These are phyloP conservation scores for Mortierella sp. DNA, from an alignment of 371 early-diverging fungal genomes.

Conservation along the genomic window DNA sequence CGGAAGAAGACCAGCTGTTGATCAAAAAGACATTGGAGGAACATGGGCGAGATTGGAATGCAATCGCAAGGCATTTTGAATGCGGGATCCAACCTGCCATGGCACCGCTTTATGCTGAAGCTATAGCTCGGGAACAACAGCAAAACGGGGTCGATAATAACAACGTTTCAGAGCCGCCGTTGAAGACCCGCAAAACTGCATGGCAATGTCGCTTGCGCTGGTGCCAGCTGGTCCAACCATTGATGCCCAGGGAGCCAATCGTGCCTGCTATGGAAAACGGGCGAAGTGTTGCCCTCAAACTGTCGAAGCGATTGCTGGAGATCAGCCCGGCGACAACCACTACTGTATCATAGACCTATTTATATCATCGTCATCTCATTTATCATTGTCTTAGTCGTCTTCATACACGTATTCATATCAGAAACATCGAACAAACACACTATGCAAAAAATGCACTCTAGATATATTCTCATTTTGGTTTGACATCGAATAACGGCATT, in stretches of 20 bases:
- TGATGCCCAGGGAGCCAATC: constrained; percentile 23
- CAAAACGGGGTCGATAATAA: background rate
- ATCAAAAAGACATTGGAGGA: constrained; percentile 13
- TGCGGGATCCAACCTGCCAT: constrained; percentile 33
- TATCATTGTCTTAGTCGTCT: too few species aligned
- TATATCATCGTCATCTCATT: too few species aligned
- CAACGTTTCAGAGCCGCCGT: background rate
- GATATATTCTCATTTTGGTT: too few species aligned
- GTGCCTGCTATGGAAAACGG: background rate
- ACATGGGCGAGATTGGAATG: constrained; percentile 28
- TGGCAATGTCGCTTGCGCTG: constrained; percentile 47
- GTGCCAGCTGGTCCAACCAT: constrained; percentile 36
- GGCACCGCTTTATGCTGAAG: constrained; percentile 14
- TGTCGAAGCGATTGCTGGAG: constrained; percentile 24
- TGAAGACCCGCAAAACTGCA: constrained; percentile 26
- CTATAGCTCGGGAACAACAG: background rate
- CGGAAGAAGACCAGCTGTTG: constrained; percentile 28
- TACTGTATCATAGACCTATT: too few species aligned
- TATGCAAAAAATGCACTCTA: too few species aligned
- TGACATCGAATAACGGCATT: too few species aligned
- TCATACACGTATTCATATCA: too few species aligned
- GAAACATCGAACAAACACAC: too few species aligned
- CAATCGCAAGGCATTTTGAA: constrained; percentile 27
- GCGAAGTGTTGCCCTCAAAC: constrained; percentile 10
- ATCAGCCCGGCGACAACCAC: background rate